These are phyloP conservation scores for Aspergillus felis DNA, from an alignment of 2,329 filamentous ascomycete species.

Conservation along the genomic window DNA sequence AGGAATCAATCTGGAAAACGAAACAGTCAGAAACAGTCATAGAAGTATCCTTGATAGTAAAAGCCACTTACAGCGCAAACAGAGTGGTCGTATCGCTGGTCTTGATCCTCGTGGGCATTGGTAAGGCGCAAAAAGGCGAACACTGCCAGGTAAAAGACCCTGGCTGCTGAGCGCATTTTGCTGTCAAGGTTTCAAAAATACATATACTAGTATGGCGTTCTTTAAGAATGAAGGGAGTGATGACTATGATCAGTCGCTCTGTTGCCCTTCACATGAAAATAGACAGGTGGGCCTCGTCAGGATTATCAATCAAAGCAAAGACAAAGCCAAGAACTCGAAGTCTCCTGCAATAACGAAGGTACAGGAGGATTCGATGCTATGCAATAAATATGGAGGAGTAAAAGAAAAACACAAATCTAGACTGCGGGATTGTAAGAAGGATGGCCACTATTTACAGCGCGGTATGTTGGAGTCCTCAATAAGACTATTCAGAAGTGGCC, in stretches of 20 bases:
- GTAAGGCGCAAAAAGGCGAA: slow-evolving; percentile 54
- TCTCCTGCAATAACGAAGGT: background rate
- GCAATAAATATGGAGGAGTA: background rate
- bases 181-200: background rate
- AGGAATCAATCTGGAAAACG: slow-evolving; percentile 69
- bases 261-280: slow-evolving; percentile 13
- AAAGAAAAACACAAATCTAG: background rate
- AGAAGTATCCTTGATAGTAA: background rate
- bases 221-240: background rate
- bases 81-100: slow-evolving; percentile 36
- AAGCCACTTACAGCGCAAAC: slow-evolving; percentile 53
- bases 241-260: background rate
- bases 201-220: background rate
- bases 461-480: background rate
- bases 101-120: slow-evolving; percentile 43
- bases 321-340: background rate
- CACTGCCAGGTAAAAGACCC: slow-evolving; percentile 59
- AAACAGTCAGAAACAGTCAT: slow-evolving; percentile 16
- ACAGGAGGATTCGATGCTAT: background rate
- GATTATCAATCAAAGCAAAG: slow-evolving; percentile 5
- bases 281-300: slow-evolving; percentile 5
- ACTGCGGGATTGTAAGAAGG: slow-evolving; percentile 7
- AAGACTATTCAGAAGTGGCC: slow-evolving; percentile 17
- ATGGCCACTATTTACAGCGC: background rate
- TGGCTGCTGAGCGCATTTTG: slow-evolving; percentile 51